These are phyloP conservation scores for Chenopodium berlandieri DNA, from an alignment of 148 eudicot species.

Conservation along the genomic window DNA sequence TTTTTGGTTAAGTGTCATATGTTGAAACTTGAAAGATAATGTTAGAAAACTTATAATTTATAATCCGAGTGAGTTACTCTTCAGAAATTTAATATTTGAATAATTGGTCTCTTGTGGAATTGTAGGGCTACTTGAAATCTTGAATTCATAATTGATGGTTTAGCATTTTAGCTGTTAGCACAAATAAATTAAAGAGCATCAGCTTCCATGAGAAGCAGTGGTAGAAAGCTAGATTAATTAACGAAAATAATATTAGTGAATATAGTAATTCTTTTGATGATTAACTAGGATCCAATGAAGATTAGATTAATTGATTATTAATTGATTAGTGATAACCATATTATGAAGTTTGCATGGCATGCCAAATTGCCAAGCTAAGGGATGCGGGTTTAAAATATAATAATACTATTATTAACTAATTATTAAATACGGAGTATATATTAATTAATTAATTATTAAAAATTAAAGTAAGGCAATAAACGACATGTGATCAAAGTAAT, in stretches of 20 bases:
- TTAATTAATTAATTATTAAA: background rate
- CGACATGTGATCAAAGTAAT: constrained; percentile 28
- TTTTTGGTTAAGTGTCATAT: no score
- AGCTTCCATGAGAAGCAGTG: background rate
- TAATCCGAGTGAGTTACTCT: no score
- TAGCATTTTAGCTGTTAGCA: background rate
- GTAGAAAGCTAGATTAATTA: background rate
- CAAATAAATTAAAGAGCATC: background rate
- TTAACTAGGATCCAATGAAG: background rate
- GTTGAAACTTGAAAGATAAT: no score
- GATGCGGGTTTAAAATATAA: constrained; percentile 6
- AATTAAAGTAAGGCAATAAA: constrained; percentile 11
- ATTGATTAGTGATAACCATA: no score
- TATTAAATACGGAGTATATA: no score
- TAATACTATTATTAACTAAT: background rate
- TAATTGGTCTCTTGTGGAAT: background rate
- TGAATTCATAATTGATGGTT: background rate
- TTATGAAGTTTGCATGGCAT: background rate
- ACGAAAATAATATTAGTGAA: background rate
- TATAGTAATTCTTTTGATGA: background rate
- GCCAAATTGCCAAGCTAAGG: background rate
- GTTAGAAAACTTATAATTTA: no score
- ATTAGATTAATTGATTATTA: background rate
- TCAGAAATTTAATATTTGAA: no score
- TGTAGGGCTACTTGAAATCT: background rate